Conservation (phyloP, 768 basidiomycete genomes). For the Tricholomella constricta region DNA sequence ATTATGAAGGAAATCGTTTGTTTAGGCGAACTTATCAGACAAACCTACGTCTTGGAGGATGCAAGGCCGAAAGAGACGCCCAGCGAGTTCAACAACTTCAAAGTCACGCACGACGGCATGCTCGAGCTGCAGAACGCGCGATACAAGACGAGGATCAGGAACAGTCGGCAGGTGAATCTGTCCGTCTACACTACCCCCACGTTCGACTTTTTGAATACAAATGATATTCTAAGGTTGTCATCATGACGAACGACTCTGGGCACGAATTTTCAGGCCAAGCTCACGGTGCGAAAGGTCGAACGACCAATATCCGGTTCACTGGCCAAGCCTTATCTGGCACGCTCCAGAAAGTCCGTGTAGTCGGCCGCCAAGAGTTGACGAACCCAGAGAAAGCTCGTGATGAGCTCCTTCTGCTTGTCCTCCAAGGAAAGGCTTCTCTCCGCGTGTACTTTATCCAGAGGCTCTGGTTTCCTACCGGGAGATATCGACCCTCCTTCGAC, state of each 20-base stretch:
- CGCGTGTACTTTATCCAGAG: conserved; percentile 35
- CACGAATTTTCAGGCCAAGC: conserved; percentile 32
- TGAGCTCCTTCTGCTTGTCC: conserved; percentile 35
- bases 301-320: conserved; percentile 34
- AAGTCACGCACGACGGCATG: conserved; percentile 26
- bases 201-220: not conserved
- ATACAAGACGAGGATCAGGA: conserved; percentile 43
- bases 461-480: conserved; percentile 41
- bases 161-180: conserved; percentile 35
- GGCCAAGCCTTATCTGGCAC: conserved; percentile 20
- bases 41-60: conserved; percentile 34
- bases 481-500: conserved; percentile 1
- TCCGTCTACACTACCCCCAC: not conserved
- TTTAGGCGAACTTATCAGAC: conserved; percentile 31
- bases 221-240: conserved; percentile 20
- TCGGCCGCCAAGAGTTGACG: conserved; percentile 43
- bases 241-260: conserved; percentile 37
- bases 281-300: conserved; percentile 32
- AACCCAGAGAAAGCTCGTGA: conserved; percentile 41
- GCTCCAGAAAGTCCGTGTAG: conserved; percentile 35
- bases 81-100: conserved; percentile 34
- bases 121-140: conserved; percentile 37
- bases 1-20: conserved; percentile 37
- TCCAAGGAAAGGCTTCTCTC: conserved; percentile 34
- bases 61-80: conserved; percentile 32